A percentile compares a stretch with the other conserved stretches of the same genome.
Evolutionary conservation across 257 asterid species (phyloP).

Genomic region (Galeopsis tetrahit): DNA sequence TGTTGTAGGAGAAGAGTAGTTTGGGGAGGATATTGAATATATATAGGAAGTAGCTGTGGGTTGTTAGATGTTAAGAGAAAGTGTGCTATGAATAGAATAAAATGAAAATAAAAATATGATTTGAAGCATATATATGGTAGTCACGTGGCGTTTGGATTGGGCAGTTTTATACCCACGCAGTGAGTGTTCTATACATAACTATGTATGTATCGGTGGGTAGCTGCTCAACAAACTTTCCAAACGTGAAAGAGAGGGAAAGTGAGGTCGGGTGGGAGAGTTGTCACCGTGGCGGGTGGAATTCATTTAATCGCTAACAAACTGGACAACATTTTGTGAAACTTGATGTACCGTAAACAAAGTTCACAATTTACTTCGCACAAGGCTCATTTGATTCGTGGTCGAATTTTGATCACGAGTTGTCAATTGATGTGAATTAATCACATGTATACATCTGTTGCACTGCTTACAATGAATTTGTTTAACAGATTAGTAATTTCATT

Average conservation of each 20-base stretch:
- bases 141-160: slow-evolving; percentile 49
- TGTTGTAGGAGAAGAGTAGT: slow-evolving; percentile 41
- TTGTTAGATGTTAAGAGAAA: slow-evolving; percentile 44
- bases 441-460: too few relatives aligned
- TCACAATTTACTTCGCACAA: too few relatives aligned
- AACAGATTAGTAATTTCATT: too few relatives aligned
- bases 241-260: slow-evolving; percentile 34
- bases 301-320: too few relatives aligned
- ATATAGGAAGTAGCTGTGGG: slow-evolving; percentile 31
- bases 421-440: too few relatives aligned
- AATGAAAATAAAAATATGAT: neutral
- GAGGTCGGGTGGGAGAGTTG: neutral
- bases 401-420: too few relatives aligned
- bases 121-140: slow-evolving; percentile 28
- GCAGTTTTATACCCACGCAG: slow-evolving; percentile 4
- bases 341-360: too few relatives aligned
- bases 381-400: too few relatives aligned
- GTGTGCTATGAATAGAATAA: slow-evolving; percentile 38
- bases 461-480: too few relatives aligned
- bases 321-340: too few relatives aligned
- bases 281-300: slow-evolving; percentile 35
- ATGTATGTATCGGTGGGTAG: slow-evolving; percentile 17
- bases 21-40: slow-evolving; percentile 32
- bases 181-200: neutral
- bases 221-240: slow-evolving; percentile 13